Conservation (phyloP, 2,329 filamentous ascomycete genomes). For the Aphanoascus verrucosus region DNA sequence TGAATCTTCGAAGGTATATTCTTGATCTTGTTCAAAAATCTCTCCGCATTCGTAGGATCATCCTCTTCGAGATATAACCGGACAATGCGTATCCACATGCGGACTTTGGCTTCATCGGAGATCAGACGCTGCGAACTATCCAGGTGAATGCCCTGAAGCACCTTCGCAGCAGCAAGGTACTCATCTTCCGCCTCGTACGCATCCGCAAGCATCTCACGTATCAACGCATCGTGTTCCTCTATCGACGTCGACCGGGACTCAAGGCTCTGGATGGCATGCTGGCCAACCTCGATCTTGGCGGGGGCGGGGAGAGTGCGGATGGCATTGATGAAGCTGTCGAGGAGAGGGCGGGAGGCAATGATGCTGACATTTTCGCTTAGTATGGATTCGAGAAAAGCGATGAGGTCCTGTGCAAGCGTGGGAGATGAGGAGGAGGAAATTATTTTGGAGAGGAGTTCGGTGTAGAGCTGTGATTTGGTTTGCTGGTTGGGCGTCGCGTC, state of each 20-base stretch:
- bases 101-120: constrained; percentile 68
- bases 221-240: constrained; percentile 66
- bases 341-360: constrained; percentile 61
- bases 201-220: constrained; percentile 71
- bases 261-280: constrained; percentile 59
- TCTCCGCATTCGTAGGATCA: constrained; percentile 73
- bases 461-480: constrained; percentile 48
- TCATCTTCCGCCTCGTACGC: constrained; percentile 77
- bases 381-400: constrained; percentile 58
- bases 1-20: constrained; percentile 61
- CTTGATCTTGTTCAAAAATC: constrained; percentile 89
- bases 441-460: constrained; percentile 47
- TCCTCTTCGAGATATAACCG: constrained; percentile 90
- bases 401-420: constrained; percentile 51
- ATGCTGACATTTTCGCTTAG: constrained; percentile 61
- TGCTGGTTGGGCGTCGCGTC: constrained; percentile 39
- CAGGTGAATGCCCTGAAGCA: constrained; percentile 72
- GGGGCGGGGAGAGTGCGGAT: constrained; percentile 46
- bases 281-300: constrained; percentile 63
- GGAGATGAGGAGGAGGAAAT: constrained; percentile 36
- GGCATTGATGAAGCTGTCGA: constrained; percentile 56
- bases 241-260: constrained; percentile 59
- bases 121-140: constrained; percentile 81
- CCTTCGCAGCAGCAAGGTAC: constrained; percentile 64
- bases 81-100: constrained; percentile 86